phyloP scores from a whole-genome alignment of 2,329 filamentous ascomycete genomes.

The Gnomoniopsis sp. region DNA sequence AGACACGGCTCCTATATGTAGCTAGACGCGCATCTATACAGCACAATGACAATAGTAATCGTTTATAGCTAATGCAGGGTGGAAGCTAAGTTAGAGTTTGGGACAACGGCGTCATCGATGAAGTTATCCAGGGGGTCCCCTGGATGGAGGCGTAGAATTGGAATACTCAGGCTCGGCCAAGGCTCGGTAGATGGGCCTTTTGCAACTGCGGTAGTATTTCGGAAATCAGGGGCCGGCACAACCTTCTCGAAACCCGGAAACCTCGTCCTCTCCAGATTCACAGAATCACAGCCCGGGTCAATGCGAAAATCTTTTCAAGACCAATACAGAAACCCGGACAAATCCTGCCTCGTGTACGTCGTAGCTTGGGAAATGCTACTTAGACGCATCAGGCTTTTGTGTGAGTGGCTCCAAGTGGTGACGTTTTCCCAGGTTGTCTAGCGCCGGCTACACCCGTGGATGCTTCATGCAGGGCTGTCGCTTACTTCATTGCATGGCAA shows the following conservation, averaged over 20 bases:
- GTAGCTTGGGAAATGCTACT: no score
- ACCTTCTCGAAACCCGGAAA: not conserved
- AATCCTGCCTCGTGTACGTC: no score
- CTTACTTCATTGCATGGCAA: not conserved
- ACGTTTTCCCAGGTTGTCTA: not conserved
- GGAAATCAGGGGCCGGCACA: not conserved
- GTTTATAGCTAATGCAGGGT: not conserved
- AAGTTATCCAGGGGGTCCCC: not conserved
- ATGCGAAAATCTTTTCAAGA: no score
- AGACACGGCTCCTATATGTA: no score
- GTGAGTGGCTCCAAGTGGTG: no score
- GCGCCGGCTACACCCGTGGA: not conserved
- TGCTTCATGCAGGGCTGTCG: not conserved
- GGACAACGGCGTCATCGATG: slow-evolving; percentile 3
- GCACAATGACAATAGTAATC: not conserved
- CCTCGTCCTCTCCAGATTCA: not conserved
- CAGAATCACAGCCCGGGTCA: not conserved
- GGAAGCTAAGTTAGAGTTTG: not conserved
- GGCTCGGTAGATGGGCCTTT: not conserved
- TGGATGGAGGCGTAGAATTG: not conserved
- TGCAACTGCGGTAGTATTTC: not conserved
- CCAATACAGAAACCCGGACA: no score
- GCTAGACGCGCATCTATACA: no score
- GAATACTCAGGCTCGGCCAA: not conserved
- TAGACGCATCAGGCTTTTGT: no score